These are phyloP conservation scores for Xylaria sp. DNA, from an alignment of 495 filamentous ascomycete genomes.

Conservation along the genomic window DNA sequence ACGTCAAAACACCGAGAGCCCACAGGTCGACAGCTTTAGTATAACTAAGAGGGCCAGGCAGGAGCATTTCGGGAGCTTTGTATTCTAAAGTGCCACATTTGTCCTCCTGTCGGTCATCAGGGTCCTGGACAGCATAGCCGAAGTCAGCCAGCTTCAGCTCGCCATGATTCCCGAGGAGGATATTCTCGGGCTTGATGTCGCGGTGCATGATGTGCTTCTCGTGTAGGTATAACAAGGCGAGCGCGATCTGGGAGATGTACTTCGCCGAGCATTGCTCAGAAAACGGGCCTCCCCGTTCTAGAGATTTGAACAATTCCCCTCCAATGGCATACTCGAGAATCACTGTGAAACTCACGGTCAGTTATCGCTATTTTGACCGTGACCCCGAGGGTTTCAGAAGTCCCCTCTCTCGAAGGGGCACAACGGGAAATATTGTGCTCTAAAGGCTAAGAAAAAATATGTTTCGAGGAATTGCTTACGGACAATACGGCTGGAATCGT, in stretches of 20 bases:
- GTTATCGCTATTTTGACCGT: background rate
- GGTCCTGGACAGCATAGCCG: conserved; percentile 66
- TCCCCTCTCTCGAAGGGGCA: background rate
- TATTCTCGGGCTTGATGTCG: conserved; percentile 80
- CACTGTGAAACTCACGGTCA: conserved; percentile 40
- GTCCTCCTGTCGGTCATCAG: conserved; percentile 66
- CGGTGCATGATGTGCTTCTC: conserved; percentile 71
- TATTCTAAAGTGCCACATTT: conserved; percentile 69
- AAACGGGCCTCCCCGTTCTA: conserved; percentile 83
- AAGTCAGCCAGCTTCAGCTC: conserved; percentile 75
- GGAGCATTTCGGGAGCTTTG: conserved; percentile 28
- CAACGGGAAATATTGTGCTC: background rate
- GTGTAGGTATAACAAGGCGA: background rate
- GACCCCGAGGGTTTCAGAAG: background rate
- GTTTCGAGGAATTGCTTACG: conserved; percentile 4
- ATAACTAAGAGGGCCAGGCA: conserved; percentile 59
- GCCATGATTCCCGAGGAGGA: conserved; percentile 64
- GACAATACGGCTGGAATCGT: conserved; percentile 25
- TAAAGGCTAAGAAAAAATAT: background rate
- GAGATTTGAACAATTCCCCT: conserved; percentile 94
- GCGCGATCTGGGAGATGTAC: conserved; percentile 96
- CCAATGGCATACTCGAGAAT: conserved; percentile 97
- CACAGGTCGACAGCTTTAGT: conserved; percentile 79
- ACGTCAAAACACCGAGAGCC: conserved; percentile 78
- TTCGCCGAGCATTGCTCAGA: conserved; percentile 94